Percentiles rank a stretch among this genome's conserved stretches.
Evolutionary conservation across 192 early-diverging fungal genomes (phyloP).

Genomic region (Diversispora epigaea): DNA sequence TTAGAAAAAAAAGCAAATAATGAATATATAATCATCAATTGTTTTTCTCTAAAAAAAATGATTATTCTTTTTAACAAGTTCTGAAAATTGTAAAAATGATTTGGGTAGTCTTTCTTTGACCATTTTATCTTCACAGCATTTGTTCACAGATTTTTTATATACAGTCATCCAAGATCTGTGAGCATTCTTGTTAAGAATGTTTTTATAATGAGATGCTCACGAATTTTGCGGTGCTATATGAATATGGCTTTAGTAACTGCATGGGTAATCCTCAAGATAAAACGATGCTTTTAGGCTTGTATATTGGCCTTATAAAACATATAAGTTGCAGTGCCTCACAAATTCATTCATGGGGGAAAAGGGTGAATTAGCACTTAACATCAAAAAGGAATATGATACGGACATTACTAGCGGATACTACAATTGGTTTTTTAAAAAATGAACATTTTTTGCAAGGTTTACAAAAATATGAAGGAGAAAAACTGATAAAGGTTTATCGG

Average conservation of each 20-base stretch:
- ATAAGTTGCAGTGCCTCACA: slow-evolving; percentile 9
- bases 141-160: no score
- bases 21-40: no score
- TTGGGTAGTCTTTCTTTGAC: no score
- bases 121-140: no score
- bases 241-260: not conserved
- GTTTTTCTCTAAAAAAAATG: no score
- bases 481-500: not conserved
- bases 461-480: slow-evolving; percentile 13
- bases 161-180: no score
- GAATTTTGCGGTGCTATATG: no score
- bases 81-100: no score
- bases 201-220: no score
- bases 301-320: not conserved
- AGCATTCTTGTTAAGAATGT: no score
- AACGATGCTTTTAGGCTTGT: slow-evolving; percentile 8
- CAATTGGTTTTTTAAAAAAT: slow-evolving; percentile 8
- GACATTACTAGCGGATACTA: not conserved
- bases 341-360: slow-evolving; percentile 17
- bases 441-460: slow-evolving; percentile 5
- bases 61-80: no score
- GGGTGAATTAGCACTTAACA: not conserved
- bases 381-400: not conserved
- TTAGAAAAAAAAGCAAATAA: no score
- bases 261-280: not conserved